Base-by-base conservation (phyloP, 805 yeast genomes). In the Candida andamanensis region DNA sequence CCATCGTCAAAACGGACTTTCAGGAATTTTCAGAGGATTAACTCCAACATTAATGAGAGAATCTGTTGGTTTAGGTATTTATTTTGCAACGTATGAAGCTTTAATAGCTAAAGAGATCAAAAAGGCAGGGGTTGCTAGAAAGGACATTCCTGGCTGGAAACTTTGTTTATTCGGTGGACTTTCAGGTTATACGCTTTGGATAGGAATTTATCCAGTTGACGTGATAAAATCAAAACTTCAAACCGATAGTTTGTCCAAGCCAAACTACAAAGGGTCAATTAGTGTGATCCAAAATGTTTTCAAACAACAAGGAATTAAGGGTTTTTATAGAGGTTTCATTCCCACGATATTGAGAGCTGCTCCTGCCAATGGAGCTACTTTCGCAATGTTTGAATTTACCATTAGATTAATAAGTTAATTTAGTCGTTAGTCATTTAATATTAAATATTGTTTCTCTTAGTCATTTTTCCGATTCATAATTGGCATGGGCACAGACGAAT, bases 301-400 rank as follows among this genome's bases (percentile, higher is more conserved):
- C 49, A 57, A 54, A 29, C 65, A 69, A n/a, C 66, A 69, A 32
- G 97, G 97, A 17, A 36, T 77, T 16, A 67, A 67, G 41, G 95
- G 95, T 0, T 83, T 92, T 50, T 84, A 85, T 61, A 80, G 80
- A 60, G 99, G 99, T 2, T 89, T 94, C 53, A 59, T 77, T 13
- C 97, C 98, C 23, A 89, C 97, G 0, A 76, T 92, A 42, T 64
- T 92, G 42, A 81, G 99, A 62, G 97, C 99, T 30, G 95, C 95
- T 3, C 98, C 98, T 1, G 98, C 94, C 3, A 94, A 92, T 54
- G 99, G 95, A 25, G 95, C 94, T 18, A 94, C 98, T 0, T 92
- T 92, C 61, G 81, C 86, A 26, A 87, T 94, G 2, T 92, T 92
- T 55, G 99, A 92, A 58, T 60, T 82, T 30, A 84, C 95, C 4